Base-by-base conservation (phyloP, 2,329 filamentous ascomycete genomes). In the Hypoxylon sp. region DNA sequence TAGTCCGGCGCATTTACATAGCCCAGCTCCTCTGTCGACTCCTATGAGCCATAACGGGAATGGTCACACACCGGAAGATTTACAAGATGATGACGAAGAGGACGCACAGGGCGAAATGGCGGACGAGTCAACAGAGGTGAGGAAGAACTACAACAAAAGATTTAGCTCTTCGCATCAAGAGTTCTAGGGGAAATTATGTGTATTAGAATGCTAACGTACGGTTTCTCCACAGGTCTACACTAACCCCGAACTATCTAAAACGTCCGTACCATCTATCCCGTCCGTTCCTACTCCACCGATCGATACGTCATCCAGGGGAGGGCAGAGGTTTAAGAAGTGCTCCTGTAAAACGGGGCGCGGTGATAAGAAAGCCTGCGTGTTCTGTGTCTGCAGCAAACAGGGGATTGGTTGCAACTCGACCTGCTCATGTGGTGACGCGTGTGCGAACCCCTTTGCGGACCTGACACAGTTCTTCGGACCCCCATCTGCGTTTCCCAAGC, bases 331-430 rank as follows among this genome's bases (percentile, higher is more conserved):
- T 17, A 75, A 73, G 24, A 69, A 60, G 55, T 79, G 78, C 54
- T 71, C 75, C 22, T 79, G 78, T 58, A 79, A 78, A 46, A 79
- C 77, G 39, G 76, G 76, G 9, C 76, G 78, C 2, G 78, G 78
- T 2, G 78, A 78, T 65, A 79, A 78, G 70, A 78, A 77, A 57
- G 72, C 75, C 22, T 79, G 78, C 51, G 67, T 73, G 17, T 74
- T 74, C n/a, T 79, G 78, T 24, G 75, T 69, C 53, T 79, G 78
- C 47, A 78, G 75, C 61, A 77, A 75, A 68, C 77, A 78, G 29
- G 77, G 78, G 9, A 65, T 75, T 8, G 69, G 69, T 48, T 79
- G 78, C 48, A 75, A 68, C 22, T 46, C 74, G 47, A 59, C 71
- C 17, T 79, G 78, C 64, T 72, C 74, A 22, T 79, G 78, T 58